A percentile compares a stretch with the other conserved stretches of the same genome.
These are phyloP conservation scores for Calonectria leucothoes DNA, from an alignment of 2,329 filamentous ascomycete species.

Conservation along the genomic window DNA sequence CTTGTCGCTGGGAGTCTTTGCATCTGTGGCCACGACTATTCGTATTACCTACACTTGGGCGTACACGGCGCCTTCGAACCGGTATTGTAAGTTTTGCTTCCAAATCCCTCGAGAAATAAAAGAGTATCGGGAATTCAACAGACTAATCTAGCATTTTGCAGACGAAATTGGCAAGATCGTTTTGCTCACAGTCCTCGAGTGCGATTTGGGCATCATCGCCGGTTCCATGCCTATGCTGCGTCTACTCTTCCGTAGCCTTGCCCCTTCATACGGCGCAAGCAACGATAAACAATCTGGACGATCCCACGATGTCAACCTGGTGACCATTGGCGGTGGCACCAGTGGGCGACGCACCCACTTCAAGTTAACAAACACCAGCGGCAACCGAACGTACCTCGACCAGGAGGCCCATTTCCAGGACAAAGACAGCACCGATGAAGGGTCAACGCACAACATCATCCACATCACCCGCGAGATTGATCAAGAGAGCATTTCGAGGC, in stretches of 20 bases:
- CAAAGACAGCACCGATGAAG: slow-evolving; percentile 30
- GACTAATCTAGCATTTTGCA: background rate
- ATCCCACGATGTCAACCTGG: slow-evolving; percentile 28
- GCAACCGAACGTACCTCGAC: slow-evolving; percentile 6
- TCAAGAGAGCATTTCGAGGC: slow-evolving; percentile 21
- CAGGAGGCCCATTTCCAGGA: slow-evolving; percentile 24
- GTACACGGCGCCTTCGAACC: slow-evolving; percentile 17
- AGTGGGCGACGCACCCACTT: slow-evolving; percentile 19
- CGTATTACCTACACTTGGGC: slow-evolving; percentile 33
- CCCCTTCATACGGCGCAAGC: slow-evolving; percentile 23
- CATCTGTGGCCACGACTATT: slow-evolving; percentile 33
- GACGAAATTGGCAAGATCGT: slow-evolving; percentile 36
- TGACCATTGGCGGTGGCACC: slow-evolving; percentile 25
- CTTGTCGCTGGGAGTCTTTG: slow-evolving; percentile 26
- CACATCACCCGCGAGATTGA: slow-evolving; percentile 31
- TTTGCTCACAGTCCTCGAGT: slow-evolving; percentile 39
- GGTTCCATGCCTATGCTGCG: slow-evolving; percentile 41
- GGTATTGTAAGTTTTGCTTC: slow-evolving; percentile 13
- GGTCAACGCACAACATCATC: slow-evolving; percentile 28
- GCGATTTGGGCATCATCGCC: slow-evolving; percentile 38
- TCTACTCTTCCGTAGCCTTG: slow-evolving; percentile 26
- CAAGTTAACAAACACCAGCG: slow-evolving; percentile 18
- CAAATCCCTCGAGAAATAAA: background rate
- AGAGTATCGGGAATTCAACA: background rate
- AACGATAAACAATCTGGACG: slow-evolving; percentile 16